These are phyloP conservation scores for Colletotrichum paranaense DNA, from an alignment of 2,329 filamentous ascomycete genomes.

Conservation along the genomic window DNA sequence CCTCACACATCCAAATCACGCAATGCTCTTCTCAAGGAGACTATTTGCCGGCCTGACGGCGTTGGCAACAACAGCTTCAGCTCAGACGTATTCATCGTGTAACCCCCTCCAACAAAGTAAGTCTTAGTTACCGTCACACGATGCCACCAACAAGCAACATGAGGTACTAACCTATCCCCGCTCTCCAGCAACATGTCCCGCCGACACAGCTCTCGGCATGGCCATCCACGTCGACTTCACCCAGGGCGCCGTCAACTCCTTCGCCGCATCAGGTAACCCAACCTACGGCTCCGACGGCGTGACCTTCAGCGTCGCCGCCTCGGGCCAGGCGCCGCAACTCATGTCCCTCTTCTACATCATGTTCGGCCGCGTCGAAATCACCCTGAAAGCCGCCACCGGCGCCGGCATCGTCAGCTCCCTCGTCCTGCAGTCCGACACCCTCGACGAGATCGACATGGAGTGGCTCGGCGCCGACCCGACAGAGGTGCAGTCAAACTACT, in stretches of 20 bases:
- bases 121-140: constrained; percentile 1
- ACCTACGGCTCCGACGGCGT: constrained; percentile 83
- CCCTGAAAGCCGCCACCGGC: constrained; percentile 87
- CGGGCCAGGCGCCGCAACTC: constrained; percentile 88
- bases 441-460: constrained; percentile 98
- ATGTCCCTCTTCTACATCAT: constrained; percentile 97
- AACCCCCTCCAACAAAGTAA: constrained; percentile 51
- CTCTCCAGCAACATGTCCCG: constrained; percentile 69
- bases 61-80: constrained; percentile 41
- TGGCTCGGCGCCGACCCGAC: constrained; percentile 84
- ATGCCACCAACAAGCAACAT: not conserved
- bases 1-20: not conserved
- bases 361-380: constrained; percentile 92
- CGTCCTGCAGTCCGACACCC: constrained; percentile 88
- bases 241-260: constrained; percentile 80
- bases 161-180: not conserved
- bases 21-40: constrained; percentile 30
- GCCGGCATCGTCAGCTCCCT: constrained; percentile 93
- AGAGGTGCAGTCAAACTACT: constrained; percentile 97
- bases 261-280: constrained; percentile 75
- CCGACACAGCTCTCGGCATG: constrained; percentile 84
- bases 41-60: constrained; percentile 39
- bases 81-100: constrained; percentile 54
- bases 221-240: constrained; percentile 88
- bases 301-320: constrained; percentile 80